Evolutionary conservation across 2,329 filamentous ascomycete genomes (phyloP), one percentile per base, ranked within the genome.

Genomic region (Cladosporium colombiae): DNA sequence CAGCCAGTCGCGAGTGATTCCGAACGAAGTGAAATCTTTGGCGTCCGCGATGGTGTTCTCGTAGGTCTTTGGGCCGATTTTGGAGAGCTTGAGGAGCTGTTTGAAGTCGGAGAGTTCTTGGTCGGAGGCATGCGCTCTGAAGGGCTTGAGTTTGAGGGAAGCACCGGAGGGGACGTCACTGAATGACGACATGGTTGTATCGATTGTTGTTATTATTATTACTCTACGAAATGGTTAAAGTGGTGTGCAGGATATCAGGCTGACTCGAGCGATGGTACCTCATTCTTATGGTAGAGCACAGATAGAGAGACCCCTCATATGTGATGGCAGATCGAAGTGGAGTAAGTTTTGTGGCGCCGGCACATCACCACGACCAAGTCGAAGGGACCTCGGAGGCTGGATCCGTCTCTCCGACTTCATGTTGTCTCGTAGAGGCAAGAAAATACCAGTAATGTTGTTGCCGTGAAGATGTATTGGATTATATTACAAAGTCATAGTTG

Each of bases 1-100:
- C 11, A 86, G 74, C 84, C 84, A 86, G 46, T 81, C 74, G 1
- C 78, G 77, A 37, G 64, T 78, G 40, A 85, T 76, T 1, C 83
- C 84, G 68, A 78, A 84, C 27, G 66, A 59, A 11, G 50, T 68
- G 55, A 72, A 70, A 59, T 72, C 67, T 5, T 74, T 76, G 25
- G 76, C 72, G 46, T 82, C 77, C 10, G 74, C 65, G n/a, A 78
- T 76, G 21, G 75, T 73, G 69, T 82, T 84, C 68, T 85, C 82
- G 58, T 79, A 86, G 0, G 82, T 83, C 13, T 75, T 72, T 1
- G 82, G 82, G 0, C 78, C 83, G 21, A 85, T 74, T 55, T 78
- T 81, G 16, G 83, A 81, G 3, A 84, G 71, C 49, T 77, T 76
- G 2, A 85, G 70, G 0, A 85, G 75, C 8, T 79, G 75, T 58